phyloP scores from a whole-genome alignment of 2,329 filamentous ascomycete species.

The Cercospora sp. region DNA sequence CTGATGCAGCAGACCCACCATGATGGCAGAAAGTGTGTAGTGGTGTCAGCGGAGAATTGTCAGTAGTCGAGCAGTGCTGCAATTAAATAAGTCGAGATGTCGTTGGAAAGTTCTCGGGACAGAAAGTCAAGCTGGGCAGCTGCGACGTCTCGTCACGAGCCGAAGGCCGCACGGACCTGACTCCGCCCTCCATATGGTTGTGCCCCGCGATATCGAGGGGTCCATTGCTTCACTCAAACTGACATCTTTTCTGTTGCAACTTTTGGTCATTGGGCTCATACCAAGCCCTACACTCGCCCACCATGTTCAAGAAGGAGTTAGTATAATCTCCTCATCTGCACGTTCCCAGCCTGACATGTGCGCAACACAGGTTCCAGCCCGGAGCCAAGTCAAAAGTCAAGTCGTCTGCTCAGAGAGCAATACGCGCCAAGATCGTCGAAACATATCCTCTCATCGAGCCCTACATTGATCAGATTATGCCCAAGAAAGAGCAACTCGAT shows the following conservation, averaged over 20 bases:
- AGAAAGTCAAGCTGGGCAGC: neutral
- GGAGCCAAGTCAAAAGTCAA: constrained; percentile 94
- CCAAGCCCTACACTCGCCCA: neutral
- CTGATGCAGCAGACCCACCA: constrained; percentile 1
- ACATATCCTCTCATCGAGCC: constrained; percentile 84
- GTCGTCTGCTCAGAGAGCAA: constrained; percentile 85
- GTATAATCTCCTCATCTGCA: constrained; percentile 35
- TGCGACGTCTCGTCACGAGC: neutral
- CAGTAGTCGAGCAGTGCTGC: neutral
- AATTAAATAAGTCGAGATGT: neutral
- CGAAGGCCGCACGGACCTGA: neutral
- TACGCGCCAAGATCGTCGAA: constrained; percentile 78
- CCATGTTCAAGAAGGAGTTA: constrained; percentile 94
- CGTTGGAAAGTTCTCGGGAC: neutral
- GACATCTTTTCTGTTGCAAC: neutral
- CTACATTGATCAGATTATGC: constrained; percentile 89
- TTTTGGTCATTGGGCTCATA: neutral
- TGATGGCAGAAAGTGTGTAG: neutral
- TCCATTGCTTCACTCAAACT: neutral
- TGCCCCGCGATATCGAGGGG: constrained; percentile 7
- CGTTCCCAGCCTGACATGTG: neutral
- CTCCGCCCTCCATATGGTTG: neutral
- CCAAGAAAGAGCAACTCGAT: constrained; percentile 89
- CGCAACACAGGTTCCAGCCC: constrained; percentile 62
- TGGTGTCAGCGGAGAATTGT: neutral